Base-by-base conservation (phyloP, 2,329 filamentous ascomycete species). In the Sclerotinia subarctica region DNA sequence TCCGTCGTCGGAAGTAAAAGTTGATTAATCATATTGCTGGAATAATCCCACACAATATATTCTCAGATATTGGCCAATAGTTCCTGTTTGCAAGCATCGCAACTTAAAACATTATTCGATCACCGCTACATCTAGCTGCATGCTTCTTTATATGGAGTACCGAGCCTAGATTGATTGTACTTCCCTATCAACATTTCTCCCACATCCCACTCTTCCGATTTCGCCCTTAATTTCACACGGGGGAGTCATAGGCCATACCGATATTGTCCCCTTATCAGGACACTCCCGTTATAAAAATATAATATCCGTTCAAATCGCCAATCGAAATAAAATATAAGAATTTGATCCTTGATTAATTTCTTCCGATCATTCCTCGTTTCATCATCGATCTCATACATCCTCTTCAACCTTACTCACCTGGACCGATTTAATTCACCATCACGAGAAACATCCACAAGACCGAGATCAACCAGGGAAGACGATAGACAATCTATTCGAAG, bases 361-460 rank as follows among this genome's bases (percentile, higher is more conserved):
- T 35, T 60, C 46, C 5, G 32, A 59, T 66, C 53, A 59, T 49
- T 26, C 29, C 26, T 59, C 53, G 44, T 42, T 35, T 66, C 64
- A 38, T 24, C 46, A 26, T 51, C 35, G 19, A 15, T 52, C 15
- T 21, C 47, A 26, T 15, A 38, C 19, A 26, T 53, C 17, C 13
- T 17, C 0, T 17, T 3, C 35, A 52, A 42, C 49, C 60, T 10
- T 29, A 26, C 64, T 51, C 42, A 38, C 26, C 64, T 66, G 64
- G 46, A 38, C 65, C 35, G 11, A 42, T 52, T 52, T 24, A 49
- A 35, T 56, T 26, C 26, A 32, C 11, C n/a, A 63, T 67, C 65
- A 67, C 66, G 66, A 63, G 47, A 57, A 54, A 54, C 49, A 63
- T 42, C 56, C 66, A 62, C 66, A 67, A 63, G 66, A 67, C 66